Conservation (phyloP, 2,329 filamentous ascomycete genomes). For the Cadophora sp. region DNA sequence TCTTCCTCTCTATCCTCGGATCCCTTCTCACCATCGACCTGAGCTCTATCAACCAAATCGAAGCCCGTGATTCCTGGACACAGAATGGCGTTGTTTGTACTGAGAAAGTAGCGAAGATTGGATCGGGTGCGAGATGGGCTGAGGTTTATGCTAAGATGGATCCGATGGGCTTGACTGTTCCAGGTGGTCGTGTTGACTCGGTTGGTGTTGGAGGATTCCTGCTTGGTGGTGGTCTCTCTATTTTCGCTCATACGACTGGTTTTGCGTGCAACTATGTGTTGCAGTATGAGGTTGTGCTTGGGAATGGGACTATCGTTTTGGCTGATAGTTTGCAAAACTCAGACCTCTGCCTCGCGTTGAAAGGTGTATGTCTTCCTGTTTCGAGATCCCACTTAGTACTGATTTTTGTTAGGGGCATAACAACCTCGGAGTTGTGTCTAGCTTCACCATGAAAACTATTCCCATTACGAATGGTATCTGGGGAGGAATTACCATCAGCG, state of each 20-base stretch:
- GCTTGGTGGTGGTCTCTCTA: constrained; percentile 29
- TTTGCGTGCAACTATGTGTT: constrained; percentile 32
- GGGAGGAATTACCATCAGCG: constrained; percentile 6
- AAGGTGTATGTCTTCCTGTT: constrained; percentile 5
- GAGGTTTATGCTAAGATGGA: constrained; percentile 33
- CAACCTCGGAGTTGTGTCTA: constrained; percentile 59
- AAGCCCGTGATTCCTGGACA: constrained; percentile 7
- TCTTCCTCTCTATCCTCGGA: not conserved
- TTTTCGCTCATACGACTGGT: constrained; percentile 28
- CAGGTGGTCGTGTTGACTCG: constrained; percentile 28
- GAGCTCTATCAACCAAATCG: constrained; percentile 22
- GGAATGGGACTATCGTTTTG: constrained; percentile 50
- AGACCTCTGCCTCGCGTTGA: constrained; percentile 58
- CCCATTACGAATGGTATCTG: constrained; percentile 39
- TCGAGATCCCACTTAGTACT: not conserved
- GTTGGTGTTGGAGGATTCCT: constrained; percentile 47
- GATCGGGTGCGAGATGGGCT: constrained; percentile 31
- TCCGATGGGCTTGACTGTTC: constrained; percentile 26
- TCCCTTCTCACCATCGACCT: constrained; percentile 29
- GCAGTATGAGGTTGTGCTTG: constrained; percentile 41
- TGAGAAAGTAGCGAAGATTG: constrained; percentile 25
- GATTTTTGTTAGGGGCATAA: constrained; percentile 58
- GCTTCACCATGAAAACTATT: constrained; percentile 46
- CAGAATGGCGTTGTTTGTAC: constrained; percentile 14
- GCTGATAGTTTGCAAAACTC: constrained; percentile 50